Conservation (phyloP, 2,329 filamentous ascomycete species). For the Ceratocystis variospora region DNA sequence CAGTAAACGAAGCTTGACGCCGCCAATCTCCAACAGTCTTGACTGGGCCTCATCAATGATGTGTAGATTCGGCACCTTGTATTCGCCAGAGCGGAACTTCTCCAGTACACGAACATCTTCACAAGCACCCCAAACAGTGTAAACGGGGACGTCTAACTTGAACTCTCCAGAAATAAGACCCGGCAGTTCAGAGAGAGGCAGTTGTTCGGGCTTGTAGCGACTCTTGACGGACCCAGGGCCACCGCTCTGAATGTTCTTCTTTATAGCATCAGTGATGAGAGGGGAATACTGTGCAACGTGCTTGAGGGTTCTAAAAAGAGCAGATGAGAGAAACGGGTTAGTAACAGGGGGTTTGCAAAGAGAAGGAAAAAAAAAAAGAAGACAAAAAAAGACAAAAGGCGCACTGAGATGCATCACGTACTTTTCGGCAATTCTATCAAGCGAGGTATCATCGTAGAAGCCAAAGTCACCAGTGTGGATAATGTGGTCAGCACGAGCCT, state of each 20-base stretch:
- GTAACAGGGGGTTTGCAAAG: neutral
- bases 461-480: constrained; percentile 98
- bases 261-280: constrained; percentile 65
- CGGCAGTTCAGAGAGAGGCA: constrained; percentile 84
- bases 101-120: constrained; percentile 96
- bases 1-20: constrained; percentile 86
- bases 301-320: constrained; percentile 62
- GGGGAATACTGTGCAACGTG: constrained; percentile 98
- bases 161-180: constrained; percentile 76
- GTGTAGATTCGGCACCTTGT: constrained; percentile 93
- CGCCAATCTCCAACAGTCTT: constrained; percentile 83
- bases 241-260: constrained; percentile 51
- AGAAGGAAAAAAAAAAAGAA: neutral
- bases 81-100: constrained; percentile 93
- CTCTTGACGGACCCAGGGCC: constrained; percentile 71
- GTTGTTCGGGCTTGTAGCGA: constrained; percentile 64
- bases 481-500: constrained; percentile 90
- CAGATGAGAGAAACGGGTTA: constrained; percentile 16
- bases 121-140: constrained; percentile 97
- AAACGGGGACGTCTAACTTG: constrained; percentile 89
- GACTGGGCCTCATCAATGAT: constrained; percentile 98
- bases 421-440: constrained; percentile 98
- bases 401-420: constrained; percentile 34
- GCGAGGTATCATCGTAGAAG: constrained; percentile 91
- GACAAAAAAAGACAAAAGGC: too few relatives aligned